phyloP scores from a whole-genome alignment of 345 rosid genomes.

The Populus euphratica region DNA sequence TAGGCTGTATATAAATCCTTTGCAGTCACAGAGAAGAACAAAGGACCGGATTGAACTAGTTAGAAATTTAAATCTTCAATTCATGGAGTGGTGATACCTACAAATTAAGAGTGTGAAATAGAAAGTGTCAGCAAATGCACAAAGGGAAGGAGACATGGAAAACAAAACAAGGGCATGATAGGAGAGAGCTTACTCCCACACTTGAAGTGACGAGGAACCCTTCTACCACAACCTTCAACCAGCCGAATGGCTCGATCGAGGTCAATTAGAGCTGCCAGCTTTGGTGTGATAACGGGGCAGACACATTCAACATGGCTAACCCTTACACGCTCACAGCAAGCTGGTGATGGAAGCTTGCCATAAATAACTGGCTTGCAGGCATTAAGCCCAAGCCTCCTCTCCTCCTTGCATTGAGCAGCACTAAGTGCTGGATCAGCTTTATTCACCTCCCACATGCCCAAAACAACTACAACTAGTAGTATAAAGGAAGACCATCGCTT shows the following conservation, averaged over 20 bases:
- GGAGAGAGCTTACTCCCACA: constrained; percentile 38
- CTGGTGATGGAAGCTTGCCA: constrained; percentile 30
- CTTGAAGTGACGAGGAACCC: constrained; percentile 41
- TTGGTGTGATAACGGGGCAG: constrained; percentile 29
- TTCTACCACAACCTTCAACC: constrained; percentile 39
- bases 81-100: constrained; percentile 39
- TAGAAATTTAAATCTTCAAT: background rate
- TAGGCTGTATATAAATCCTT: too few relatives aligned
- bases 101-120: background rate
- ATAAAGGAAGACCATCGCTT: constrained; percentile 6
- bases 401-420: constrained; percentile 27
- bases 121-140: background rate
- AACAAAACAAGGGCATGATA: too few relatives aligned
- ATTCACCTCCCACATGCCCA: constrained; percentile 5
- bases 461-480: background rate
- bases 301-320: constrained; percentile 32
- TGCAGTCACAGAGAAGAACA: too few relatives aligned
- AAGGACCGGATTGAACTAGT: too few relatives aligned
- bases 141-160: background rate
- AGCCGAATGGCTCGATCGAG: constrained; percentile 36
- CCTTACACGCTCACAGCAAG: constrained; percentile 37
- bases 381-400: constrained; percentile 27
- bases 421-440: constrained; percentile 14
- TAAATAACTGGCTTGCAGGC: constrained; percentile 39
- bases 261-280: constrained; percentile 28